Evolutionary conservation across 2,329 filamentous ascomycete species (phyloP).

Genomic region (Phyllosticta citribraziliensis): DNA sequence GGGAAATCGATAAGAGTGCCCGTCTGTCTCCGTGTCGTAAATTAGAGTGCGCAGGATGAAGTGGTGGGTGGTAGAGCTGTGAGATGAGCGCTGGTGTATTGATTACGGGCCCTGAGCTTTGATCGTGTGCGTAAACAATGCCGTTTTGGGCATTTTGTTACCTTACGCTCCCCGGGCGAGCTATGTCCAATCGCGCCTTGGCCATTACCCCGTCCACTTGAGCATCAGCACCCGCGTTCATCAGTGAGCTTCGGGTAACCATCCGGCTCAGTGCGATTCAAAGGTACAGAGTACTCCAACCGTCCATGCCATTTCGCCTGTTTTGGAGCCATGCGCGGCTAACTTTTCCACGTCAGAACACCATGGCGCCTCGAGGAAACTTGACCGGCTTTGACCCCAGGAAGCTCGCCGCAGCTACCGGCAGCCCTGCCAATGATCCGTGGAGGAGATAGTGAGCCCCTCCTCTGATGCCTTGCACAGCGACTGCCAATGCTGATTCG

Average conservation of each 20-base stretch:
- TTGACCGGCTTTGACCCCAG: conserved; percentile 88
- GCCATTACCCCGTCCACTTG: background rate
- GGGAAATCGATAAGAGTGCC: background rate
- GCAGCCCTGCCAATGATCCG: conserved; percentile 50
- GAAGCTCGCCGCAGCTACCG: conserved; percentile 64
- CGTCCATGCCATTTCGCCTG: background rate
- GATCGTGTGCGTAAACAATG: background rate
- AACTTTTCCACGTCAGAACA: conserved; percentile 15
- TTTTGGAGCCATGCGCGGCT: background rate
- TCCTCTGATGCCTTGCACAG: background rate
- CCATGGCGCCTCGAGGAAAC: conserved; percentile 53
- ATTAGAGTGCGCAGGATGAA: background rate
- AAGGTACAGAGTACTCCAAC: background rate
- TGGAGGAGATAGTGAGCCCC: conserved; percentile 50
- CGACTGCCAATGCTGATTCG: background rate
- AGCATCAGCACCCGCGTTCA: background rate
- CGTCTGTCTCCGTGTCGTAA: background rate
- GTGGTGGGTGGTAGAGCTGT: background rate
- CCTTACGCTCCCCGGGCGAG: background rate
- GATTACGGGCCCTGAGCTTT: background rate
- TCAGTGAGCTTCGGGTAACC: background rate
- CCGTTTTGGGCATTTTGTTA: background rate
- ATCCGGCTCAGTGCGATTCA: background rate
- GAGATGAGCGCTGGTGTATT: background rate
- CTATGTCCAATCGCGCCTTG: background rate